Evolutionary conservation across 805 yeast genomes (phyloP), one percentile per base, ranked within the genome.

Genomic region (Wickerhamiella qilinensis): DNA sequence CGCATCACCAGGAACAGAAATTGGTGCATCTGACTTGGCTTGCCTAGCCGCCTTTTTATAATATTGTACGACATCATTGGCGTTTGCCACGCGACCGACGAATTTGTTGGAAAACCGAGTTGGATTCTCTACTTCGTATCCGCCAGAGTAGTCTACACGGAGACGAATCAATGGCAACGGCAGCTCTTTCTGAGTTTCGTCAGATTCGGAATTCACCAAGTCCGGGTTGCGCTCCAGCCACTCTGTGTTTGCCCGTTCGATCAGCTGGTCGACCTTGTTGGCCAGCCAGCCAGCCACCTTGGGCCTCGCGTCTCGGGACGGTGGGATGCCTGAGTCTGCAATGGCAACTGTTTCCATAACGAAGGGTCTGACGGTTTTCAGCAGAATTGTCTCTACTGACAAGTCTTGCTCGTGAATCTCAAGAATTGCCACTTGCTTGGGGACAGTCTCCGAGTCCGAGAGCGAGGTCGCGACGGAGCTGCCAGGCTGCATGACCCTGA

Each of bases 401-500:
- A 71, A 73, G 33, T 72, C 63, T 30, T 62, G 65, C 2, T 73
- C 75, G n/a, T 69, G 65, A 16, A 88, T 62, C 34, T 71, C 73
- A 43, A 91, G 47, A 2, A 91, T 63, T 40, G 79, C 86, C 0
- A 76, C 86, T 53, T 74, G 68, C 53, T 91, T 91, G 25, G 68
- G 71, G 14, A 72, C 65, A 0, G 83, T 70, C 53, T 91, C 98
- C 9, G 88, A 93, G 38, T 80, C 91, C 42, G 81, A 71, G 19
- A 91, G 62, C 2, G 94, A 77, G 0, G 98, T 91, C 0, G 94
- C 96, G 15, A 91, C 80, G 0, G 94, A 80, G 1, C 94, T 82
- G 1, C 98, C 98, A 0, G 94, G 91, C 54, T 85, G 95, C 29
- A 91, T 64, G 0, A 85, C 84, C 39, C 73, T 73, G 52, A 88